A percentile compares a stretch with the other conserved stretches of the same genome.
These are phyloP conservation scores for Alternaria brassicae DNA, from an alignment of 2,329 filamentous ascomycete genomes.

Conservation along the genomic window DNA sequence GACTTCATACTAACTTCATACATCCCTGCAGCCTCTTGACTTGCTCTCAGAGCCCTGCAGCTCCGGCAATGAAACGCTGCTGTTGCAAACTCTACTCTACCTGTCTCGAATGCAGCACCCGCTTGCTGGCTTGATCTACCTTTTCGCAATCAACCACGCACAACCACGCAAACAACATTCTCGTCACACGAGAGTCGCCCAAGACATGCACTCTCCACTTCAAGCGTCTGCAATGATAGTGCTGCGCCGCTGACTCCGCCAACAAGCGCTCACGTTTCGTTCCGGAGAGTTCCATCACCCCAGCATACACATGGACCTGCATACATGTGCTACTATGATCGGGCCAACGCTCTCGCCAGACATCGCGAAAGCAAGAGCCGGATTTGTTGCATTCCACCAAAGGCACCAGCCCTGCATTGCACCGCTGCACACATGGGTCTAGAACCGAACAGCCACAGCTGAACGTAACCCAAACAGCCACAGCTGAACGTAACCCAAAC, in stretches of 20 bases:
- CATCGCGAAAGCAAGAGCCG: background rate
- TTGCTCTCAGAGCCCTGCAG: background rate
- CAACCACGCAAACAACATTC: background rate
- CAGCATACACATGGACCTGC: constrained; percentile 8
- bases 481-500: background rate
- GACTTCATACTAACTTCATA: background rate
- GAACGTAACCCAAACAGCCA: background rate
- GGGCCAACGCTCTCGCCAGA: background rate
- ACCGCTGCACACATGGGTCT: background rate
- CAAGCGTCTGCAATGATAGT: background rate
- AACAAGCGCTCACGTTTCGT: constrained; percentile 3
- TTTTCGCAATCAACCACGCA: background rate
- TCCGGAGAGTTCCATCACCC: constrained; percentile 1
- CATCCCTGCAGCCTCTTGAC: background rate
- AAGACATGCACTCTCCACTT: background rate
- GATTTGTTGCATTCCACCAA: background rate
- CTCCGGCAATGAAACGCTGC: background rate
- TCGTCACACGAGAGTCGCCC: background rate
- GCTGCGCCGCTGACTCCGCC: background rate
- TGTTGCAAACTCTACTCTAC: constrained; percentile 1
- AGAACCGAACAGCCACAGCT: background rate
- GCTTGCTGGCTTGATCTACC: background rate
- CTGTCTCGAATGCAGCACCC: background rate
- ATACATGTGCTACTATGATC: constrained; percentile 1
- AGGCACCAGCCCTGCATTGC: background rate